phyloP scores from a whole-genome alignment of 805 yeast genomes.

The Monosporozyma siamensis region DNA sequence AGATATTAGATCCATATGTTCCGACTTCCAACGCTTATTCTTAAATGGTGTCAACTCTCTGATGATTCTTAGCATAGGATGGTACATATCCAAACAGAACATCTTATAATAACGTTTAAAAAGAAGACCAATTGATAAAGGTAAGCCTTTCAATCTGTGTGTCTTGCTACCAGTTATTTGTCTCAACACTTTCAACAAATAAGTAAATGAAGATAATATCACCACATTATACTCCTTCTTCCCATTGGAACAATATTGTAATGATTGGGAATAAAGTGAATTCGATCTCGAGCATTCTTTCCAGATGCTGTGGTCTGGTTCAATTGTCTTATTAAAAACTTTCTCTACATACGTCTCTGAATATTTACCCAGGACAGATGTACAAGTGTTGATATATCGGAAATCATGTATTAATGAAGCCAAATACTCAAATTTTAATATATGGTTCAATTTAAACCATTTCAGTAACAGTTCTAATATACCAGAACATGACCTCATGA shows the following conservation, averaged over 20 bases:
- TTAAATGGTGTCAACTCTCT: conserved; percentile 81
- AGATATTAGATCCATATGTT: conserved; percentile 88
- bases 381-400: conserved; percentile 34
- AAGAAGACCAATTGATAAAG: conserved; percentile 25
- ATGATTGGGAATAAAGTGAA: conserved; percentile 6
- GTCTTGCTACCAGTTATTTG: conserved; percentile 57
- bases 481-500: conserved; percentile 49
- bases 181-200: conserved; percentile 41
- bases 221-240: conserved; percentile 2
- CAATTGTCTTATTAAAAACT: conserved; percentile 20
- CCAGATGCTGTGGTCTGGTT: conserved; percentile 24
- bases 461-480: conserved; percentile 44
- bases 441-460: conserved; percentile 76
- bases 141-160: conserved; percentile 43
- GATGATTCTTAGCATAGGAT: conserved; percentile 62
- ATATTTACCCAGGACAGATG: conserved; percentile 19
- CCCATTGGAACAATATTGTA: background rate
- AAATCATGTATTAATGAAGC: conserved; percentile 67
- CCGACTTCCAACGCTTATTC: conserved; percentile 88
- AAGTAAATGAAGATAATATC: conserved; percentile 17
- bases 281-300: conserved; percentile 17
- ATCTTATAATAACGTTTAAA: conserved; percentile 39
- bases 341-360: conserved; percentile 26
- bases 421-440: conserved; percentile 70
- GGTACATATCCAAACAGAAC: conserved; percentile 53